phyloP scores from a whole-genome alignment of 202 grass and related monocot genomes.

The Eragrostis tef region DNA sequence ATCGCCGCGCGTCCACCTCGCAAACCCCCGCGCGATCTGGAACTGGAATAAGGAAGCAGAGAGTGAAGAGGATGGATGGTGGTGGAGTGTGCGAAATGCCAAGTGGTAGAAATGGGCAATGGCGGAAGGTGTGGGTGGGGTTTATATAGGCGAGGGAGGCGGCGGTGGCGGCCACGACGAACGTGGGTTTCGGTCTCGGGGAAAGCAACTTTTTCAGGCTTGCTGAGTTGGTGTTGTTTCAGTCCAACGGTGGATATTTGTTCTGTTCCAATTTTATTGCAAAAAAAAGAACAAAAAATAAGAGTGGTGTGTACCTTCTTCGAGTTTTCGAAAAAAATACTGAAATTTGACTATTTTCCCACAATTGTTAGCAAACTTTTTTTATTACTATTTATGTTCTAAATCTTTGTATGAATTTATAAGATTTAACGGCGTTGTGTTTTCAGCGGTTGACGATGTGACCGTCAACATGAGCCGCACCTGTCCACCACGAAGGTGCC shows the following conservation, averaged over 20 bases:
- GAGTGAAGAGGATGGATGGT: neutral
- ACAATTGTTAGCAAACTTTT: too few species aligned
- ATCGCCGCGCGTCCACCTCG: neutral
- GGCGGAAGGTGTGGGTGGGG: constrained; percentile 27
- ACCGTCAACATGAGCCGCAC: too few species aligned
- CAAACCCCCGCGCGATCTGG: neutral
- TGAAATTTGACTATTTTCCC: too few species aligned
- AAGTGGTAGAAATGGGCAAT: constrained; percentile 46
- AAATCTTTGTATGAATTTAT: too few species aligned
- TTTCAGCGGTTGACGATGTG: too few species aligned
- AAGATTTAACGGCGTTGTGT: too few species aligned
- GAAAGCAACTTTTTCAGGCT: constrained; percentile 12
- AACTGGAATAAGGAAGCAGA: constrained; percentile 5
- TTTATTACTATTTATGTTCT: too few species aligned
- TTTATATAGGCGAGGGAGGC: constrained; percentile 44
- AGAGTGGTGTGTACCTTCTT: neutral
- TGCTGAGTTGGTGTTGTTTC: constrained; percentile 34
- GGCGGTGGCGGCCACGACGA: constrained; percentile 28
- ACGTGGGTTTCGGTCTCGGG: constrained; percentile 8
- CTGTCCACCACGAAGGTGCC: too few species aligned
- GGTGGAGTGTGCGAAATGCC: neutral
- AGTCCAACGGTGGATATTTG: constrained; percentile 19
- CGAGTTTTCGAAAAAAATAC: neutral
- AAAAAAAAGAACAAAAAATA: neutral
- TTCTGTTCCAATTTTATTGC: neutral